phyloP scores from a whole-genome alignment of 345 rosid genomes.

The Citrus trifoliata region DNA sequence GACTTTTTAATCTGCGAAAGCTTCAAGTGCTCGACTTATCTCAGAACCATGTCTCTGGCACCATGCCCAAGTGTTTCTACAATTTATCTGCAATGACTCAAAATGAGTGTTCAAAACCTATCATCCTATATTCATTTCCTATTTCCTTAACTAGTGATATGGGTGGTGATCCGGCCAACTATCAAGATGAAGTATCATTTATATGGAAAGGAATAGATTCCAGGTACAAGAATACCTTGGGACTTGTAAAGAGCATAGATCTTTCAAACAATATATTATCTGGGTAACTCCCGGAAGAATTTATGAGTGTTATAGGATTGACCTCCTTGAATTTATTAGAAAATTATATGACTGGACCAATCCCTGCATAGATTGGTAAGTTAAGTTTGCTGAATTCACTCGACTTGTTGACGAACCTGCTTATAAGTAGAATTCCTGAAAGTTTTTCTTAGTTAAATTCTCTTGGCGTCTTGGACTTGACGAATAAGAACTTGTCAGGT shows the following conservation, averaged over 20 bases:
- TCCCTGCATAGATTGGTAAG: neutral
- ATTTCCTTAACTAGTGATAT: neutral
- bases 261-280: neutral
- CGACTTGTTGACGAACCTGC: neutral
- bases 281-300: neutral
- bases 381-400: slow-evolving; percentile 1
- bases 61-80: neutral
- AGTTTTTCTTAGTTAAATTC: neutral
- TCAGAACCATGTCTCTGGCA: neutral
- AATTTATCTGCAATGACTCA: slow-evolving; percentile 3
- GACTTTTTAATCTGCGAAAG: neutral
- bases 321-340: neutral
- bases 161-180: neutral
- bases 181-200: neutral
- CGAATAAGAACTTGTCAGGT: neutral
- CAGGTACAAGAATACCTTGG: no score
- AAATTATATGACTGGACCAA: neutral
- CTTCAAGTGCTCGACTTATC: slow-evolving; percentile 8
- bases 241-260: neutral
- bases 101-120: neutral
- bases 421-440: neutral
- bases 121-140: neutral
- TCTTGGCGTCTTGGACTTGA: neutral
- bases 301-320: neutral
- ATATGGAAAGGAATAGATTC: no score